These are phyloP conservation scores for Prunus salicina DNA, from an alignment of 306 rosid species.

Conservation along the genomic window DNA sequence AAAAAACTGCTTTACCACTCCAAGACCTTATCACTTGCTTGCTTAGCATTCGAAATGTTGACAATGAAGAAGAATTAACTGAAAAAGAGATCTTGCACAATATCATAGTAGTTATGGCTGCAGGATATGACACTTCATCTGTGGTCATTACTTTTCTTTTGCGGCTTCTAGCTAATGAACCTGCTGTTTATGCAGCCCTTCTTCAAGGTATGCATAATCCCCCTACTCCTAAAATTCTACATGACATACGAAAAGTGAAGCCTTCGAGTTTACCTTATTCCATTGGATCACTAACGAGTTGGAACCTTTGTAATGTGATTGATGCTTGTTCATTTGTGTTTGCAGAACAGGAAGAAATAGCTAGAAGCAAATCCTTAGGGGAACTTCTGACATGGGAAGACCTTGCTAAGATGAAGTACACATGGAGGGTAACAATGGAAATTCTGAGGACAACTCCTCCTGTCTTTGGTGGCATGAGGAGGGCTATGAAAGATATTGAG, in stretches of 20 bases:
- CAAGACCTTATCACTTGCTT: constrained; percentile 62
- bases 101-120: constrained; percentile 52
- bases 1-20: constrained; percentile 29
- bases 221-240: background rate
- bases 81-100: constrained; percentile 65
- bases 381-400: constrained; percentile 74
- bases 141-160: constrained; percentile 57
- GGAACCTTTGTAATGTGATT: background rate
- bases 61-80: constrained; percentile 38
- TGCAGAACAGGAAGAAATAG: constrained; percentile 78
- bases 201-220: constrained; percentile 53
- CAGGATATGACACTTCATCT: constrained; percentile 72
- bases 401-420: constrained; percentile 74
- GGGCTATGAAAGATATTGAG: constrained; percentile 50
- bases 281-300: background rate
- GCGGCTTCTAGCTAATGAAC: constrained; percentile 48
- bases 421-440: constrained; percentile 78
- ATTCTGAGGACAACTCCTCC: constrained; percentile 70
- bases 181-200: constrained; percentile 48
- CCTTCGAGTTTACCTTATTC: background rate
- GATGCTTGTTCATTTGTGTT: background rate
- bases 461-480: constrained; percentile 57
- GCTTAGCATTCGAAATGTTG: constrained; percentile 43
- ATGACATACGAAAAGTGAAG: background rate
- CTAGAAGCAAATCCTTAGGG: constrained; percentile 44